Base-by-base conservation (phyloP, 139 green algal genomes). In the Chlorella sp. region DNA sequence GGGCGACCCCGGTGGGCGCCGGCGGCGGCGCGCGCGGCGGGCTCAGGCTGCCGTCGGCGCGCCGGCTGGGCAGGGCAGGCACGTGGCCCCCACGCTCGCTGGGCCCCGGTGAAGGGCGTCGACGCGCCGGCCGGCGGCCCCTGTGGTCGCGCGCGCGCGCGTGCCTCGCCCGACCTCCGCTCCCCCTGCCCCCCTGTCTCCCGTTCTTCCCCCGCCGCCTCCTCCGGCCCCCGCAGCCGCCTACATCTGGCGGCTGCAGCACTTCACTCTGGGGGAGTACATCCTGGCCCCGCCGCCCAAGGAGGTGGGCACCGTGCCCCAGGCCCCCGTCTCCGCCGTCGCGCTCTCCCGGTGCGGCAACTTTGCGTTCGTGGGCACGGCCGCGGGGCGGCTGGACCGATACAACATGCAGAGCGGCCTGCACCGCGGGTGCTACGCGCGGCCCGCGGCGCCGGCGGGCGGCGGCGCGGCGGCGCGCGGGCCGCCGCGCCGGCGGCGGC, bases 381-480 rank as follows among this genome's bases (percentile, higher is more conserved):
- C 73, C 3, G 75, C 31, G 1, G 96, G 96, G 0, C 87, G 85
- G 5, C 51, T 99, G 41, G 90, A 99, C 85, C 84, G 92, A 5
- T 99, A 97, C 87, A 99, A 99, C 90, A 86, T 99, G 89, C 96
- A 98, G 87, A 93, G 83, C 25, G 93, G 93, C 2, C 55, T 93
- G 36, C 91, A 97, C 84, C 76, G 94, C 25, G 93, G 94, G 33
- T 71, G 62, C 0, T 95, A 92, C 69, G 65, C n/a, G 53, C 53
- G 7, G 11, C 19, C 19, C 53, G 11, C 23, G 40, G 42, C 19
- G 61, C 59, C 8, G 59, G 14, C 17, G 42, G 33, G 14, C 31
- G n/a, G 23, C 29, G n/a, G 40, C 27, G 59, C 9, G 58, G 46
- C 27, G 33, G 3, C 21, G 53, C 8, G 35, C 23, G 1, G 40